Evolutionary conservation across 495 filamentous ascomycete species (phyloP).

Genomic region (Chaetomium fimeti): DNA sequence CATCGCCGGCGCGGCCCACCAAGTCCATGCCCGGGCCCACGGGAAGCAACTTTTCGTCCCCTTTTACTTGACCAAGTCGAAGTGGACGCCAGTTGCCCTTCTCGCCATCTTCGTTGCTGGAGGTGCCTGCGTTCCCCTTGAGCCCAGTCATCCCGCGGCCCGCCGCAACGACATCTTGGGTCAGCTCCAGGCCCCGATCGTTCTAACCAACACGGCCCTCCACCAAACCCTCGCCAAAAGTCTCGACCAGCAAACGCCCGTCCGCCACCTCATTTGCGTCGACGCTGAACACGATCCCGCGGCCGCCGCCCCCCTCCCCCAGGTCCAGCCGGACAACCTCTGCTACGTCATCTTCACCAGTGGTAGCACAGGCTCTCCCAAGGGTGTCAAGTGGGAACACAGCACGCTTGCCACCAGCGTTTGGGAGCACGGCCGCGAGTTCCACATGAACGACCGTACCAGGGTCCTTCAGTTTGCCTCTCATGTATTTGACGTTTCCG

Average conservation of each 20-base stretch:
- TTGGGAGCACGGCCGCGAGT: conserved; percentile 9
- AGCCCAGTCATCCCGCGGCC: conserved; percentile 54
- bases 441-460: conserved; percentile 1
- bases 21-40: not conserved
- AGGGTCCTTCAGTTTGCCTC: conserved; percentile 14
- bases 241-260: conserved; percentile 5
- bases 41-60: conserved; percentile 31
- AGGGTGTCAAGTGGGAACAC: conserved; percentile 44
- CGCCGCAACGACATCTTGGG: conserved; percentile 40
- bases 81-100: conserved; percentile 43
- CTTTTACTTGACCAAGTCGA: conserved; percentile 48
- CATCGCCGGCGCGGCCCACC: conserved; percentile 20
- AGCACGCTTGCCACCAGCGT: conserved; percentile 29
- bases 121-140: conserved; percentile 50
- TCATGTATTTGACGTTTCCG: conserved; percentile 11
- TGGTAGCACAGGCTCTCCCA: conserved; percentile 43
- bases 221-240: conserved; percentile 3
- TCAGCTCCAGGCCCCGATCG: conserved; percentile 35
- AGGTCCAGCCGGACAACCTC: conserved; percentile 16
- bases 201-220: conserved; percentile 8
- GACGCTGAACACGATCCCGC: not conserved
- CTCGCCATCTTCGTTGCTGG: conserved; percentile 47
- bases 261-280: conserved; percentile 12
- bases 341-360: conserved; percentile 47
- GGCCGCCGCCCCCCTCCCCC: conserved; percentile 1